Percentiles rank a stretch among this genome's conserved stretches.
Evolutionary conservation across 805 yeast genomes (phyloP).

Genomic region (Cyberlindnera suaveolens): DNA sequence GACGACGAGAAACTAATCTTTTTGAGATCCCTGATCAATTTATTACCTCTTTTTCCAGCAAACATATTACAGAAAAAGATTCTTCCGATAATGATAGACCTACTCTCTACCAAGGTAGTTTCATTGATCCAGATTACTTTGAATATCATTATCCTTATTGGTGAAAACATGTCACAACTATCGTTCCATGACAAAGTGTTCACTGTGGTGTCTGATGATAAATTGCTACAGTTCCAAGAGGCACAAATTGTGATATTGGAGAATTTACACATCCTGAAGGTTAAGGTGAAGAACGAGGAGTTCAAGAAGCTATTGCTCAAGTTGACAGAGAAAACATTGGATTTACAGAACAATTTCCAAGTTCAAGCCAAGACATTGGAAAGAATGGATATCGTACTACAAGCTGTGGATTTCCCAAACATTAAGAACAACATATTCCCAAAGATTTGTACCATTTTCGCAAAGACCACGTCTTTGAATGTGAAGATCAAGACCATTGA

Average conservation of each 20-base stretch:
- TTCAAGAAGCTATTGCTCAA: constrained; percentile 43
- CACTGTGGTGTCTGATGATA: constrained; percentile 21
- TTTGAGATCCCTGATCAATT: constrained; percentile 52
- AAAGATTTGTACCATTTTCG: constrained; percentile 60
- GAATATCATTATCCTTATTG: constrained; percentile 54
- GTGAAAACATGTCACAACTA: constrained; percentile 62
- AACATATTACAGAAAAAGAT: constrained; percentile 45
- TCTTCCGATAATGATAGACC: constrained; percentile 57
- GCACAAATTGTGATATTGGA: constrained; percentile 41
- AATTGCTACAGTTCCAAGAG: constrained; percentile 32
- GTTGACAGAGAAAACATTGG: constrained; percentile 30
- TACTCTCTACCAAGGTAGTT: constrained; percentile 37
- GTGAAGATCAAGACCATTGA: constrained; percentile 66
- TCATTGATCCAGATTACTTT: constrained; percentile 41
- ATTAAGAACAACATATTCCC: constrained; percentile 77
- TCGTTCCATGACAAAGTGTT: constrained; percentile 56
- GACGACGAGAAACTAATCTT: constrained; percentile 62
- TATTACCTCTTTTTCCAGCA: constrained; percentile 53
- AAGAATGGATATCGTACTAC: constrained; percentile 35
- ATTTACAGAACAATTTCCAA: constrained; percentile 25
- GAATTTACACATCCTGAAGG: constrained; percentile 40
- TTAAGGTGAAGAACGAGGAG: constrained; percentile 38
- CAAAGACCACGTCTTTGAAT: constrained; percentile 76
- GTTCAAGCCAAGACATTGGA: constrained; percentile 50
- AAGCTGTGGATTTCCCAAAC: constrained; percentile 56